Evolutionary conservation across 1,139 yeast genomes (phyloP), one percentile per base, ranked within the genome.

Genomic region (Suhomyces yuchorum): DNA sequence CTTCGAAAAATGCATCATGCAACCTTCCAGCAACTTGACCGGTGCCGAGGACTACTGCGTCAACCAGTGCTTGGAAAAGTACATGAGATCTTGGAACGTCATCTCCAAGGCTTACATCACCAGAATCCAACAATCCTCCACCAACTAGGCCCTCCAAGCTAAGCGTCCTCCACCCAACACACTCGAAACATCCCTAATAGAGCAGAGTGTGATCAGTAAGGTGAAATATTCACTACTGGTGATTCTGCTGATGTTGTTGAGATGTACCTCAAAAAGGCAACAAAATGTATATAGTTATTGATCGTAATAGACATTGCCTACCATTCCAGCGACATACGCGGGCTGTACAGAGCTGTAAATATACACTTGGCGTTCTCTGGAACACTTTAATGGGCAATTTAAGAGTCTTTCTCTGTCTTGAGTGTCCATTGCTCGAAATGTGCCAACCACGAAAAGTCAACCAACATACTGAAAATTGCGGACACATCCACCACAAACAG

Each of bases 31-130:
- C 37, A 67, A 65, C 44, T 59, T 73, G 52, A 65, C 64, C 30
- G 54, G 63, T 7, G 65, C 58, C 38, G 73, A 73, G 51, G 67
- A 69, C 46, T 54, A 51, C 20, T 90, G 97, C 68, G 78, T 90
- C 46, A 81, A 77, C 54, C 86, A 84, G 63, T 91, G 97, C 65
- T 77, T 88, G 62, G 86, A 86, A 55, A 91, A 90, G 71, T 91
- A 89, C 69, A 86, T 91, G 95, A 80, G 87, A 66, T 84, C 96
- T 36, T 91, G 97, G 97, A 90, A 90, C 62, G 77, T 85, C 47
- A 75, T 91, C 46, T 87, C 96, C 26, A 84, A 82, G 65, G 74
- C 89, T 12, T 90, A 90, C 65, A 81, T 89, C 47, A 66, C 82
- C 22, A 80, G 96, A 66, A 86, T 90, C 58, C 93, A 86, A 40